Evolutionary conservation across 176 grass and related monocot genomes (phyloP), one percentile per base, ranked within the genome.

Genomic region (Oryza meridionalis): DNA sequence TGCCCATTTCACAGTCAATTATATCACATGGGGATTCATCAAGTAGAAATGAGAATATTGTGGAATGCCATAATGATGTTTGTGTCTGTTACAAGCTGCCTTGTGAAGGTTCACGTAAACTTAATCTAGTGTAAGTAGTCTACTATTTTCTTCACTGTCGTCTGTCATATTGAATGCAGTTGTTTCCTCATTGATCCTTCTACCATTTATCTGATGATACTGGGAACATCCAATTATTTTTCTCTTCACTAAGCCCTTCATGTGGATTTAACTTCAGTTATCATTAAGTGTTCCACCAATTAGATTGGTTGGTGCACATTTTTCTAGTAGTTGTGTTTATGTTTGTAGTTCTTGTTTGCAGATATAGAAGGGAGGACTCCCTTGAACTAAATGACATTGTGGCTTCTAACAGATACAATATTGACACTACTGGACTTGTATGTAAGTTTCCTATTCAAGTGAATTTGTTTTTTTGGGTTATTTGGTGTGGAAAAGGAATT

Each of bases 341-440:
- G 44, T 11, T 70, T 75, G 83, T 70, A 51, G 31, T 83, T 13
- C 19, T 64, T 84, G 50, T 35, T 85, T 92, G 42, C 88, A 99
- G 96, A 62, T 92, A 90, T 70, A 95, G 89, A 94, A 99, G 76
- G 83, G 91, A 92, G 12, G 89, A 94, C 63, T 95, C 83, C 44
- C 70, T 96, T 80, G 86, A 90, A 81, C 78, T 99, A 55, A 89
- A 87, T 89, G 93, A 99, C 31, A 94, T 96, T 76, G 77, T 88
- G 49, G 76, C 90, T 86, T 99, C 96, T 6, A 94, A 88, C 12
- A 87, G 70, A 88, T 89, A 85, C 89, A 84, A 96, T 73, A 94
- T 96, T 78, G 93, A 99, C 67, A 96, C 91, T 19, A 99, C 91
- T 40, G 93, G 93, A 76, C 90, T 99, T 86, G 93, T 98, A 67